Conservation (phyloP, 768 basidiomycete genomes). For the Megacollybia marginata region DNA sequence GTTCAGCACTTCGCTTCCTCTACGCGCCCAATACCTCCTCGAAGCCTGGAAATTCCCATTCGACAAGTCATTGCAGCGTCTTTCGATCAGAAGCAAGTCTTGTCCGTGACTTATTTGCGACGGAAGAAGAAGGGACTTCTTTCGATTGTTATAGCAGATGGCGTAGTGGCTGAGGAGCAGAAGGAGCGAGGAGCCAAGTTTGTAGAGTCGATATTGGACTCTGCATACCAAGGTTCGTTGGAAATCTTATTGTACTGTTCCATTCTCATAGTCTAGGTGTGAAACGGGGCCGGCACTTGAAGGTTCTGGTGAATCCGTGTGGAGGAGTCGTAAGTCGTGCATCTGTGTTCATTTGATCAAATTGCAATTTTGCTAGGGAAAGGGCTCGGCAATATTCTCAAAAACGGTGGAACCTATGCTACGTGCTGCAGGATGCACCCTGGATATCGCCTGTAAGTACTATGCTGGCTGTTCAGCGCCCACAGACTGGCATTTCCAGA, state of each 20-base stretch:
- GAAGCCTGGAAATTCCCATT: slow-evolving; percentile 23
- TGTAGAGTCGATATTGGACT: slow-evolving; percentile 38
- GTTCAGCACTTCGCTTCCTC: no score
- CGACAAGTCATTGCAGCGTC: slow-evolving; percentile 51
- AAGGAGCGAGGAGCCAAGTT: slow-evolving; percentile 32
- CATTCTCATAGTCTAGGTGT: slow-evolving; percentile 28
- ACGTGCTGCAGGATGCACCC: slow-evolving; percentile 51
- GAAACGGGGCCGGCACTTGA: slow-evolving; percentile 48
- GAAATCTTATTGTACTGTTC: neutral
- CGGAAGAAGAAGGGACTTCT: slow-evolving; percentile 28
- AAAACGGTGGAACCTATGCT: slow-evolving; percentile 67
- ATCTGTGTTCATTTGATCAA: slow-evolving; percentile 1
- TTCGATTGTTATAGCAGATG: slow-evolving; percentile 22
- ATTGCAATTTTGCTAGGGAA: slow-evolving; percentile 39
- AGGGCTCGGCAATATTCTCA: slow-evolving; percentile 40
- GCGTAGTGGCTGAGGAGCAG: slow-evolving; percentile 22
- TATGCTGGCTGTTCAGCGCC: neutral
- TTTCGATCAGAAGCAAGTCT: slow-evolving; percentile 20
- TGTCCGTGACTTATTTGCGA: slow-evolving; percentile 47
- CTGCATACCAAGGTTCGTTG: slow-evolving; percentile 55
- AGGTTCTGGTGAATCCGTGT: slow-evolving; percentile 72
- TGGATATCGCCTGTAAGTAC: slow-evolving; percentile 57
- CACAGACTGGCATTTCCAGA: slow-evolving; percentile 29
- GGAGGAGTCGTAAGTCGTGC: slow-evolving; percentile 67
- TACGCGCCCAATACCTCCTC: no score